Percentiles rank a stretch among this genome's conserved stretches.
phyloP scores from a whole-genome alignment of 2,329 filamentous ascomycete genomes.

The Akanthomyces muscarius region DNA sequence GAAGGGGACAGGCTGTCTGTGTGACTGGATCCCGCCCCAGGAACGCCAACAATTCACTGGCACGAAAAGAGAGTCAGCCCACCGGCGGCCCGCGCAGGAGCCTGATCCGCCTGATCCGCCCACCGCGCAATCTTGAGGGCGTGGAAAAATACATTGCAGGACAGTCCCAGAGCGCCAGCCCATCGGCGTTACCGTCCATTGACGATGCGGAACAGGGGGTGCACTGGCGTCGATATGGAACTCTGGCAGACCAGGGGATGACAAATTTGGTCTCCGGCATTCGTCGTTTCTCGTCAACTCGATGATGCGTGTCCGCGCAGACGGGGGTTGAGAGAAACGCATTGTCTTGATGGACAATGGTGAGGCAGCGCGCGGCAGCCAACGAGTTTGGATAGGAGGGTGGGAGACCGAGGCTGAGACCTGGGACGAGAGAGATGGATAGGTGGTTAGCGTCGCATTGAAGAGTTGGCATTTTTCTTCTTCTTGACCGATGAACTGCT shows the following conservation, averaged over 20 bases:
- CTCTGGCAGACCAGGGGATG: neutral
- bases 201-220: conserved; percentile 3
- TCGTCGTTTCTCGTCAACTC: neutral
- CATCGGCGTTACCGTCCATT: conserved; percentile 3
- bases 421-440: neutral
- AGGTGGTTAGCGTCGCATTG: conserved; percentile 8
- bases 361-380: neutral
- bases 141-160: conserved; percentile 9
- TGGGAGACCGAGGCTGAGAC: neutral
- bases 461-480: conserved; percentile 2
- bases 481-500: conserved; percentile 16
- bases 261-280: conserved; percentile 1
- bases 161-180: neutral
- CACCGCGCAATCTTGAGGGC: conserved; percentile 16
- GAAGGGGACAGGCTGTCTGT: neutral
- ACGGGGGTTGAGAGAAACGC: neutral
- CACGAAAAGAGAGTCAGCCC: conserved; percentile 2
- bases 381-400: neutral
- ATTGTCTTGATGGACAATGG: neutral
- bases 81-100: conserved; percentile 12
- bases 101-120: conserved; percentile 16
- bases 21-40: neutral
- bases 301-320: neutral
- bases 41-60: conserved; percentile 6
- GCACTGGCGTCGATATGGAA: neutral